These are phyloP conservation scores for Botrytis galanthina DNA, from an alignment of 2,329 filamentous ascomycete genomes.

Conservation along the genomic window DNA sequence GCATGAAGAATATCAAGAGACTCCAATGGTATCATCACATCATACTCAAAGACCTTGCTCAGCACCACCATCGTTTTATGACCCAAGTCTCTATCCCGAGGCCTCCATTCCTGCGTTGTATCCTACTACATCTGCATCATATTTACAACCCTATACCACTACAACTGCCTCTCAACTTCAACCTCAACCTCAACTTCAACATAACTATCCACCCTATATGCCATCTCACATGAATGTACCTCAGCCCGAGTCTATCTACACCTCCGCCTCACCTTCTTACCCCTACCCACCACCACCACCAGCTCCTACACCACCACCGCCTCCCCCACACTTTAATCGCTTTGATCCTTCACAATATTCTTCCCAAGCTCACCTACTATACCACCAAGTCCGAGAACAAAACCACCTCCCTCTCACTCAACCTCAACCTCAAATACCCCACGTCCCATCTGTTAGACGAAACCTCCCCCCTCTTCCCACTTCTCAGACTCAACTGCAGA, in stretches of 20 bases:
- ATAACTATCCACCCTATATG: background rate
- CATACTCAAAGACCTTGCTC: background rate
- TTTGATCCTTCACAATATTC: background rate
- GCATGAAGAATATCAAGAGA: background rate
- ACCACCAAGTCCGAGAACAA: background rate
- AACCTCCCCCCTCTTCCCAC: background rate
- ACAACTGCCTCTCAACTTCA: background rate
- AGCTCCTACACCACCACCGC: conserved; percentile 15
- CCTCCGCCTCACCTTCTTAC: background rate
- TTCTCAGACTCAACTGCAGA: background rate
- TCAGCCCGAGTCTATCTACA: background rate
- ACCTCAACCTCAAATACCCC: background rate
- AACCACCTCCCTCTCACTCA: background rate
- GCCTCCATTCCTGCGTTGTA: background rate
- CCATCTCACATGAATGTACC: background rate
- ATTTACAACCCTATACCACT: background rate
- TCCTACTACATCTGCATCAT: background rate
- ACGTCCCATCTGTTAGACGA: background rate
- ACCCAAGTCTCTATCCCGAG: background rate
- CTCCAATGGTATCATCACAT: background rate
- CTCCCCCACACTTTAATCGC: background rate
- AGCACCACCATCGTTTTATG: background rate
- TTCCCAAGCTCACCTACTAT: too few relatives aligned
- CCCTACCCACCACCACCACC: conserved; percentile 1
- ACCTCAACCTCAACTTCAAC: background rate